Base-by-base conservation (phyloP, 2,329 filamentous ascomycete species). In the Aspergillus texensis region DNA sequence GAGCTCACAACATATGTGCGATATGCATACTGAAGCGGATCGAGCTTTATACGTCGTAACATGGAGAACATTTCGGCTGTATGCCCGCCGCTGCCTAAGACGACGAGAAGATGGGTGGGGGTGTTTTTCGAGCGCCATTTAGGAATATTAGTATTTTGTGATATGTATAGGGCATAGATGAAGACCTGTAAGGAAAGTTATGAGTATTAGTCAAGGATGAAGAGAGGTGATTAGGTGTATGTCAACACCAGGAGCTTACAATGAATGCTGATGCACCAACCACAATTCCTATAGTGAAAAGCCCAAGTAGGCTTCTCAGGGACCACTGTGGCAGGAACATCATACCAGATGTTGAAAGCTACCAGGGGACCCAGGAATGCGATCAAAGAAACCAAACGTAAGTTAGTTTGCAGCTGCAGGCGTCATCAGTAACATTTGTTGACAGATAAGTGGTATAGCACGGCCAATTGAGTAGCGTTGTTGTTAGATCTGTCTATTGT, bases 1-100 rank as follows among this genome's bases (percentile, higher is more conserved):
- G 86, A 88, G 67, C 90, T 91, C 60, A 96, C 84, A 26, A 96
- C 80, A 77, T 96, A 99, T 32, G 92, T 94, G 30, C 95, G 87
- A 71, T 91, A 89, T 6, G 80, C 82, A 74, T 79, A 89, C 79
- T 72, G 78, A 75, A 60, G 75, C 52, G 67, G 82, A 52, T 79
- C 71, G 46, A 83, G 45, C 79, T 78, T 62, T 81, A 82, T 72
- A 85, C 86, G 68, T 85, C 86, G 69, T 83, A 99, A 87, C 82
- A 97, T 91, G 72, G 90, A 88, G 66, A 97, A 84, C 91, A 99
- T 96, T 79, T 99, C 95, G 55, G 93, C 89, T 0, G 95, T 97
- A 79, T 99, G 95, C 0, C 95, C 95, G 36, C 95, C 95, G 3
- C 92, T 96, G 58, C 95, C 95, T 28, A 98, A 89, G 30, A 98